These are phyloP conservation scores for Avena sativa DNA, from an alignment of 176 grass and related monocot species.

Conservation along the genomic window DNA sequence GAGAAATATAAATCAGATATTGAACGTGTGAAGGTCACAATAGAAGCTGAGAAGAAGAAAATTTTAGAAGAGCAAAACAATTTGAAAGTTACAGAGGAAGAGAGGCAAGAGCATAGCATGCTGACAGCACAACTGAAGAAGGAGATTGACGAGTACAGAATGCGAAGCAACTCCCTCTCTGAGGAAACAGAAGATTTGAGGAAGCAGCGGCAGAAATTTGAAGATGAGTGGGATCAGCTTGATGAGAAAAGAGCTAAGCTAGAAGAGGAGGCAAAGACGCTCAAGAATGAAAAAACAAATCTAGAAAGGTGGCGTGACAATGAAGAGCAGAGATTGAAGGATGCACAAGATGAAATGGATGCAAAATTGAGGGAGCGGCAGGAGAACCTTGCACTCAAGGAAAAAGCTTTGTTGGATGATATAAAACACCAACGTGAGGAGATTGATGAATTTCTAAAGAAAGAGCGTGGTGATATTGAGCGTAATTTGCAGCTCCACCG, in stretches of 20 bases:
- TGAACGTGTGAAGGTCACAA: constrained; percentile 59
- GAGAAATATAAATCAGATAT: constrained; percentile 60
- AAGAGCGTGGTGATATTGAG: constrained; percentile 64
- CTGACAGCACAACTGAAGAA: constrained; percentile 72
- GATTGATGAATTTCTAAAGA: constrained; percentile 68
- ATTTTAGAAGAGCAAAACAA: constrained; percentile 72
- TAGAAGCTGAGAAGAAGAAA: constrained; percentile 71
- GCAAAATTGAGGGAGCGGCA: constrained; percentile 52
- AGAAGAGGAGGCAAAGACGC: constrained; percentile 63
- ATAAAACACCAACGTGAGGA: constrained; percentile 62
- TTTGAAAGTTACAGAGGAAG: constrained; percentile 71
- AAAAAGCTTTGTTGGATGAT: constrained; percentile 64
- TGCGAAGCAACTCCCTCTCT: constrained; percentile 67
- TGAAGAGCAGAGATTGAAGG: constrained; percentile 77
- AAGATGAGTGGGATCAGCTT: constrained; percentile 92
- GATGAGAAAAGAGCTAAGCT: constrained; percentile 76
- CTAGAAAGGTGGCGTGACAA: constrained; percentile 70
- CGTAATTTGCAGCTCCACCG: constrained; percentile 63
- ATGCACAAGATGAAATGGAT: constrained; percentile 54
- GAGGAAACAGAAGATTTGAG: constrained; percentile 85
- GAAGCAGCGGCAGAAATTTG: constrained; percentile 81
- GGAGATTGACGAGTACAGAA: constrained; percentile 91
- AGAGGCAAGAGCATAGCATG: constrained; percentile 71
- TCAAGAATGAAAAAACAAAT: constrained; percentile 65
- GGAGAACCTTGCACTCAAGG: constrained; percentile 61